Percentiles rank a stretch among this genome's conserved stretches.
Evolutionary conservation across 2,329 filamentous ascomycete genomes (phyloP).

Genomic region (Cladosporium austrohemisphaericum): DNA sequence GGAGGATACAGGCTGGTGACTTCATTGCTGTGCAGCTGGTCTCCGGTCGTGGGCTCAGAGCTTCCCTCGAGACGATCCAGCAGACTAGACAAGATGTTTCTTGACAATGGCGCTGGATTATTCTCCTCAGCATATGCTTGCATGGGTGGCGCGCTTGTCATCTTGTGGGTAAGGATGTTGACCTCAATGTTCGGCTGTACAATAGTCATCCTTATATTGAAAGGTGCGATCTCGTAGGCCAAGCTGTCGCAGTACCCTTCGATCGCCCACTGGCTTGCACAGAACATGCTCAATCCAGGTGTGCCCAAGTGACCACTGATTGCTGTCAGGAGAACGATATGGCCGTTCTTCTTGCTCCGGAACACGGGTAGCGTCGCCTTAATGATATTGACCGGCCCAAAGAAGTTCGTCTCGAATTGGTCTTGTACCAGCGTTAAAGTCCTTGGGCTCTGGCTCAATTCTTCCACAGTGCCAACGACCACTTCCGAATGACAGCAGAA

Average conservation of each 20-base stretch:
- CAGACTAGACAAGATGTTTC: slow-evolving; percentile 77
- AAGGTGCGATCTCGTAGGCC: slow-evolving; percentile 90
- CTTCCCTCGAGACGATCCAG: slow-evolving; percentile 61
- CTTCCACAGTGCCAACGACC: slow-evolving; percentile 86
- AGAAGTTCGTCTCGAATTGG: slow-evolving; percentile 93
- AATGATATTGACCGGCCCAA: slow-evolving; percentile 93
- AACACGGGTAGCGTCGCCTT: slow-evolving; percentile 80
- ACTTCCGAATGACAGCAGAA: slow-evolving; percentile 88
- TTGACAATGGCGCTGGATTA: slow-evolving; percentile 73
- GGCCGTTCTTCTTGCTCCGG: slow-evolving; percentile 74
- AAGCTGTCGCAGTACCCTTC: slow-evolving; percentile 94
- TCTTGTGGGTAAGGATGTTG: slow-evolving; percentile 77
- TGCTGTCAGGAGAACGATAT: slow-evolving; percentile 84
- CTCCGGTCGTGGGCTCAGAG: slow-evolving; percentile 41
- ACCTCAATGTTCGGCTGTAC: slow-evolving; percentile 95
- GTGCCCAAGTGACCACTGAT: slow-evolving; percentile 91
- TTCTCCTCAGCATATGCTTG: slow-evolving; percentile 63
- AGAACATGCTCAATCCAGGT: slow-evolving; percentile 85
- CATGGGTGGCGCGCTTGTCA: slow-evolving; percentile 78
- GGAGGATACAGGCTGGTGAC: slow-evolving; percentile 70
- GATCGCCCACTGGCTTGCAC: slow-evolving; percentile 87
- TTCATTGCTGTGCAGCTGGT: slow-evolving; percentile 45
- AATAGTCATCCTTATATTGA: slow-evolving; percentile 94
- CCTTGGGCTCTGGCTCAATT: slow-evolving; percentile 68
- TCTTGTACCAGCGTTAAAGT: slow-evolving; percentile 78